Evolutionary conservation across 2,329 filamentous ascomycete genomes (phyloP), one percentile per base, ranked within the genome.

Genomic region (Pyrenophora tritici-repentis): DNA sequence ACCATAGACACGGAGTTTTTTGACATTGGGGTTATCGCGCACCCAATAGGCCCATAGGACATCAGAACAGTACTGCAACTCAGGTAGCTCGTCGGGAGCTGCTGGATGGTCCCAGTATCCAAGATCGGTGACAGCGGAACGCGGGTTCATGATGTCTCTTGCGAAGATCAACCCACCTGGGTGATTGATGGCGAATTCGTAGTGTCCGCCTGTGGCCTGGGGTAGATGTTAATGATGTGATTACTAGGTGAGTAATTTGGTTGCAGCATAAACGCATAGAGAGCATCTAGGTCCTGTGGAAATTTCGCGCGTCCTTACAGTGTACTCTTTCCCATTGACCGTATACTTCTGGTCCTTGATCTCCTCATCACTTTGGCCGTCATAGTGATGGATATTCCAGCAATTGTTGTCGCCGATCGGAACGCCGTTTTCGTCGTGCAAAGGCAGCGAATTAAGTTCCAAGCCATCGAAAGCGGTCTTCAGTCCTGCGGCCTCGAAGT

Each of bases 11-110:
- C 48, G 52, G 8, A 66, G 47, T 8, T 60, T 65, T n/a, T 46
- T 57, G 31, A 66, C 4, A 20, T 65, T 39, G 0, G 35, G 26
- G 14, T 66, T 63, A 2, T 54, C 47, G 1, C 50, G 48, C 13
- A 40, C n/a, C 60, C 64, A 68, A 31, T 54, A 59, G 3, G 41
- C 54, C 65, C 64, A 68, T 26, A 63, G 51, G 17, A 67, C 26
- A 9, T 68, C 65, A 1, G 65, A 62, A 9, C 36, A 29, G 12
- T 35, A 41, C 1, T 47, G 46, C 2, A 68, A 18, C 6, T 50
- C 47, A 3, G 65, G 65, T 1, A 66, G 65, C 24, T 68, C 63
- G 5, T 47, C 53, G 1, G 44, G 46, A 3, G 20, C n/a, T 9
- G 44, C 51, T 13, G 29, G 39, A 3, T 54, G 47, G n/a, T 53